Conservation (phyloP, 2,329 filamentous ascomycete species). For the Ustilaginoidea virens region DNA sequence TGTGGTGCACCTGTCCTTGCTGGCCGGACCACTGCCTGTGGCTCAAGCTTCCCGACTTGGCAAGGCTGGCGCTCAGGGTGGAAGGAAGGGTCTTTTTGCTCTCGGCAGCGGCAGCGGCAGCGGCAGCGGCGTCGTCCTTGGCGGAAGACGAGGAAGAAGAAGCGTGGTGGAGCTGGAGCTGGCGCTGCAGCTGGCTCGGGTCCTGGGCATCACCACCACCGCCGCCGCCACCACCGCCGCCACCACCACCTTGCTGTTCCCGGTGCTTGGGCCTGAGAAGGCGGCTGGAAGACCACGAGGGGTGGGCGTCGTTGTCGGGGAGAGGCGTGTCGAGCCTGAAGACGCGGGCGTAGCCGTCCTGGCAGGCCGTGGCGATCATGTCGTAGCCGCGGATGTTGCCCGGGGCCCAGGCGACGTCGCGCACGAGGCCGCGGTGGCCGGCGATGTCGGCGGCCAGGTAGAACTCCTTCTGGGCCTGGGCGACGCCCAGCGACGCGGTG, state of each 20-base stretch:
- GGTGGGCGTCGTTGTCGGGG: conserved; percentile 28
- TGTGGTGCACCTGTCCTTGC: conserved; percentile 52
- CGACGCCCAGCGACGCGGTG: conserved; percentile 33
- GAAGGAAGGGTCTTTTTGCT: conserved; percentile 23
- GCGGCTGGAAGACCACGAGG: conserved; percentile 33
- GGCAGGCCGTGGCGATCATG: conserved; percentile 78
- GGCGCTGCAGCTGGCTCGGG: background rate
- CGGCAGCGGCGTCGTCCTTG: conserved; percentile 13
- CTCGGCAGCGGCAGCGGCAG: too few species aligned
- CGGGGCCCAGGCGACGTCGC: conserved; percentile 84
- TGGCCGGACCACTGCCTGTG: conserved; percentile 39
- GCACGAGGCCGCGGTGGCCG: conserved; percentile 60
- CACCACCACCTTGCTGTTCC: too few species aligned
- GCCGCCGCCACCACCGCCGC: background rate
- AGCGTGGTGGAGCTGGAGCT: conserved; percentile 12
- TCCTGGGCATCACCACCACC: background rate
- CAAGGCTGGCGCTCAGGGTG: conserved; percentile 35
- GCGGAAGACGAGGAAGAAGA: conserved; percentile 10
- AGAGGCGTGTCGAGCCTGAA: conserved; percentile 59
- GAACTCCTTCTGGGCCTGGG: conserved; percentile 55
- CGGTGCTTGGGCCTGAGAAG: conserved; percentile 17
- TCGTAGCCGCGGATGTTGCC: conserved; percentile 85
- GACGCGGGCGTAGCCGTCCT: conserved; percentile 81
- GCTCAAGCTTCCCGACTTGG: conserved; percentile 28
- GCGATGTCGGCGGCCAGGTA: conserved; percentile 68